Conservation (phyloP, 2,329 filamentous ascomycete genomes). For the Arthrobotrys entomopaga region DNA sequence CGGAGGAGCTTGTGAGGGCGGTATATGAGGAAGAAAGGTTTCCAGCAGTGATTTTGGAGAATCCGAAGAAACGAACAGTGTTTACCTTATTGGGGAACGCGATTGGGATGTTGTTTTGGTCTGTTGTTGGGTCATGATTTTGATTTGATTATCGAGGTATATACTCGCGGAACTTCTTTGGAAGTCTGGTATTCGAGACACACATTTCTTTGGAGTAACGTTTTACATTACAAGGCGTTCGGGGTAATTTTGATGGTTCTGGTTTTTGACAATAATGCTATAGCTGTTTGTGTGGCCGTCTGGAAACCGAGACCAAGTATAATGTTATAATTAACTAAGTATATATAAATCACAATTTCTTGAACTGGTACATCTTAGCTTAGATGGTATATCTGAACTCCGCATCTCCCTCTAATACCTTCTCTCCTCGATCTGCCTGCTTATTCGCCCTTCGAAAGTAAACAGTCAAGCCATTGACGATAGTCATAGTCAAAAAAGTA, state of each 20-base stretch:
- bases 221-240: too few relatives aligned
- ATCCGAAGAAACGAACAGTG: conserved; percentile 56
- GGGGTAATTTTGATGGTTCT: too few relatives aligned
- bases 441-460: conserved; percentile 29
- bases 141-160: too few relatives aligned
- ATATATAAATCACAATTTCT: too few relatives aligned
- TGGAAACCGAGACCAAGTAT: too few relatives aligned
- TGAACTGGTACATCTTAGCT: not conserved
- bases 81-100: conserved; percentile 57
- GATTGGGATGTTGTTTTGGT: conserved; percentile 54
- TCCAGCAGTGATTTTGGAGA: conserved; percentile 59
- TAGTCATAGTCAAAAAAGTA: conserved; percentile 9
- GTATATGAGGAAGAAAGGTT: conserved; percentile 61
- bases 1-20: conserved; percentile 57
- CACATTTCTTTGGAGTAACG: too few relatives aligned
- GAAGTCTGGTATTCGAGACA: too few relatives aligned
- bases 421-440: conserved; percentile 36
- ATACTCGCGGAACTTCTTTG: too few relatives aligned
- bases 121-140: conserved; percentile 39
- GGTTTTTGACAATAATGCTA: too few relatives aligned
- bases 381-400: conserved; percentile 33
- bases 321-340: too few relatives aligned
- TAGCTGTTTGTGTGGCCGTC: too few relatives aligned
- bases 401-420: conserved; percentile 24
- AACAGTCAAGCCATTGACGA: not conserved